These are phyloP conservation scores for Cinnamomum micranthum DNA, from an alignment of 164 flowering plant genomes.

Conservation along the genomic window DNA sequence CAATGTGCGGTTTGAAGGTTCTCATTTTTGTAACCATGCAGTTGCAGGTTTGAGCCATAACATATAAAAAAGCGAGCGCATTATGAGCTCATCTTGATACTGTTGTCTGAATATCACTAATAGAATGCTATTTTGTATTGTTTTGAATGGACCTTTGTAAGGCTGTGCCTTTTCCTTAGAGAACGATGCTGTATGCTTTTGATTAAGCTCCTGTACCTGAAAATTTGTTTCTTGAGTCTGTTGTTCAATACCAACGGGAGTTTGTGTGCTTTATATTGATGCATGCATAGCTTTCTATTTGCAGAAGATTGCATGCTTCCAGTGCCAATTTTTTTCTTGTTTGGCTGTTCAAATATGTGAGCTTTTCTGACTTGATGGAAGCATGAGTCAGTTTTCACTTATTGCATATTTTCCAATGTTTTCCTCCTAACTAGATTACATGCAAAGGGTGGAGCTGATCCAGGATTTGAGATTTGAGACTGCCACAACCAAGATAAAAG, in stretches of 20 bases:
- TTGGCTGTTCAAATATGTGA: not conserved
- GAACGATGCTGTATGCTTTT: not conserved
- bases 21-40: not conserved
- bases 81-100: not conserved
- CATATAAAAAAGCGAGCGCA: not conserved
- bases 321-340: not conserved
- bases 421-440: slow-evolving; percentile 42
- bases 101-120: not conserved
- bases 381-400: not conserved
- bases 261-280: not conserved
- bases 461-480: slow-evolving; percentile 94
- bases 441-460: slow-evolving; percentile 68
- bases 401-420: not conserved
- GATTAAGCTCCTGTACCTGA: not conserved
- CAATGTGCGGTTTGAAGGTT: too few species aligned
- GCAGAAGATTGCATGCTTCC: not conserved
- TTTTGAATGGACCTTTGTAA: not conserved
- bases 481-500: slow-evolving; percentile 77
- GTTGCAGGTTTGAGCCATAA: not conserved
- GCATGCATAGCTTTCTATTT: not conserved
- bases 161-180: not conserved
- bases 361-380: not conserved
- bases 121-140: not conserved
- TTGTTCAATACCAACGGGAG: not conserved
- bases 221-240: not conserved